Conservation (phyloP, 1,284 basidiomycete species). For the Ceratobasidium sp. region DNA sequence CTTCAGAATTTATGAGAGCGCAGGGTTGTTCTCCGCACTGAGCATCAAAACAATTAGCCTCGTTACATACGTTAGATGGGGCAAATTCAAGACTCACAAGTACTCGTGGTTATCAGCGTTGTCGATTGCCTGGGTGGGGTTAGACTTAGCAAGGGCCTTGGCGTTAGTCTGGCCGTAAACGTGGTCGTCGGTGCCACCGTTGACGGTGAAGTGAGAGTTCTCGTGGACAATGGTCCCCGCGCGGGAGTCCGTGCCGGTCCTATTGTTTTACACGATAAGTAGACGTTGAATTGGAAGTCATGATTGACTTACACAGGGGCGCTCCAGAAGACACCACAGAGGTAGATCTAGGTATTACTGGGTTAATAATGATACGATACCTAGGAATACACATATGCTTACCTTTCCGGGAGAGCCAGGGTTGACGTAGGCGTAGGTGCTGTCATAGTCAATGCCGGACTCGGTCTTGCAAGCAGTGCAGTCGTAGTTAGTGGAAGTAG, state of each 20-base stretch:
- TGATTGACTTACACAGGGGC: slow-evolving; percentile 37
- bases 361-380: background rate
- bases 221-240: slow-evolving; percentile 44
- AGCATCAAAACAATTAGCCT: background rate
- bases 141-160: slow-evolving; percentile 20
- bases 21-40: slow-evolving; percentile 32
- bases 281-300: background rate
- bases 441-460: slow-evolving; percentile 22
- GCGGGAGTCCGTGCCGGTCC: slow-evolving; percentile 21
- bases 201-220: slow-evolving; percentile 37
- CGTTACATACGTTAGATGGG: background rate
- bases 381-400: background rate
- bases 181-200: slow-evolving; percentile 37
- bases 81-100: slow-evolving; percentile 22
- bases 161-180: slow-evolving; percentile 29
- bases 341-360: slow-evolving; percentile 22
- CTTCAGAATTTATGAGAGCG: background rate
- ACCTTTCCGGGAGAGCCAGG: slow-evolving; percentile 22
- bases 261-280: background rate
- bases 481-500: slow-evolving; percentile 34
- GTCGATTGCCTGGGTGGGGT: slow-evolving; percentile 18
- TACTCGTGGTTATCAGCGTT: slow-evolving; percentile 36
- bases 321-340: slow-evolving; percentile 44
- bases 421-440: slow-evolving; percentile 41
- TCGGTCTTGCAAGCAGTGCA: slow-evolving; percentile 36